Percentiles rank a stretch among this genome's conserved stretches.
These are phyloP conservation scores for Botrytis byssoidea DNA, from an alignment of 2,329 filamentous ascomycete genomes.

Conservation along the genomic window DNA sequence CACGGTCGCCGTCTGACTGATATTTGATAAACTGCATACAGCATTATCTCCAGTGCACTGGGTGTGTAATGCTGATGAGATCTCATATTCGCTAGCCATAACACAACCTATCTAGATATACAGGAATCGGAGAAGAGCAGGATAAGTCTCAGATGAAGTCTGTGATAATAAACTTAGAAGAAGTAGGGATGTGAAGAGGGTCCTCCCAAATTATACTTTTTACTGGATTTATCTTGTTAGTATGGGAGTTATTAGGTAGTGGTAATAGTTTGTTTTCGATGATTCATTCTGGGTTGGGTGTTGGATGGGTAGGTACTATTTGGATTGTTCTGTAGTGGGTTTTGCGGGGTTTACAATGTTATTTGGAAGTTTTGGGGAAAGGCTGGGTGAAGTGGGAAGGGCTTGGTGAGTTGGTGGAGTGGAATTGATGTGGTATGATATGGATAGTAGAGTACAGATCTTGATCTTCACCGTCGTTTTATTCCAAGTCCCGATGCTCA, in stretches of 20 bases:
- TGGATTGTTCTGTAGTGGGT: neutral
- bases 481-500: too few relatives aligned
- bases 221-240: neutral
- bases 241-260: neutral
- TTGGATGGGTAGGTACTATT: too few relatives aligned
- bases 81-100: neutral
- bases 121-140: neutral
- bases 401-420: too few relatives aligned
- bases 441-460: too few relatives aligned
- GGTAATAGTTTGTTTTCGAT: neutral
- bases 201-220: neutral
- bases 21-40: too few relatives aligned
- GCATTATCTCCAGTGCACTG: too few relatives aligned
- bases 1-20: neutral
- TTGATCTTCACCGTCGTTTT: too few relatives aligned
- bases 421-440: too few relatives aligned
- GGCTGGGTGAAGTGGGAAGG: too few relatives aligned
- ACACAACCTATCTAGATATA: too few relatives aligned
- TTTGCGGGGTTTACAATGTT: neutral
- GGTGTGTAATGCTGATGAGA: rapidly evolving
- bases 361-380: too few relatives aligned
- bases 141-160: neutral
- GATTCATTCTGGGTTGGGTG: neutral
- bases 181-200: rapidly evolving
- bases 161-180: neutral